A percentile compares a stretch with the other conserved stretches of the same genome.
phyloP scores from a whole-genome alignment of 805 yeast genomes.

The Candida maris region DNA sequence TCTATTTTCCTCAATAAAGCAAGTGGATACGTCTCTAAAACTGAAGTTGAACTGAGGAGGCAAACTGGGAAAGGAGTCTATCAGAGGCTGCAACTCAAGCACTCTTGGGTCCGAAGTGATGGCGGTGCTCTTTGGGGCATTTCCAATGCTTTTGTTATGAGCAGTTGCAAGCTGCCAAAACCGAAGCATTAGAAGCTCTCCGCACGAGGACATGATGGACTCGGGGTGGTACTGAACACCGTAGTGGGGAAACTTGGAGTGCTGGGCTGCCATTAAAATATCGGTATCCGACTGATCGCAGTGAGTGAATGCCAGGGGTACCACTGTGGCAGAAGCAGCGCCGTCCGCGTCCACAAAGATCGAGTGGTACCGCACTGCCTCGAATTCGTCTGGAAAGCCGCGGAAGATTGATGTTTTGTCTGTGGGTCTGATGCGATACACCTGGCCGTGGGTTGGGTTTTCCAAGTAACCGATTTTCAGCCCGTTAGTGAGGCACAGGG shows the following conservation, averaged over 20 bases:
- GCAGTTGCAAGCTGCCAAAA: constrained; percentile 51
- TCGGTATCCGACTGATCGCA: constrained; percentile 32
- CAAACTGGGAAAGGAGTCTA: constrained; percentile 9
- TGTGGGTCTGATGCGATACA: constrained; percentile 43
- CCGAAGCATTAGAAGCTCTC: constrained; percentile 54
- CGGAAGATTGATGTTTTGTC: constrained; percentile 36
- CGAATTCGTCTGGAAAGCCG: constrained; percentile 42
- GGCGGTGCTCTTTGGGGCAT: constrained; percentile 1
- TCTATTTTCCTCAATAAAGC: constrained; percentile 2
- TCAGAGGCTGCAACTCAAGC: constrained; percentile 22
- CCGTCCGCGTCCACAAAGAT: constrained; percentile 44
- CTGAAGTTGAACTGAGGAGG: constrained; percentile 12
- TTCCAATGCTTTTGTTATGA: constrained; percentile 15
- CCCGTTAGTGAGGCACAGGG: constrained; percentile 62
- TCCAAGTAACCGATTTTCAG: constrained; percentile 48
- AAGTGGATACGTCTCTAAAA: constrained; percentile 10
- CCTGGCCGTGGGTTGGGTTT: constrained; percentile 81
- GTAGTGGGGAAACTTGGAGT: constrained; percentile 59
- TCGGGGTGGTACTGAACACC: constrained; percentile 99
- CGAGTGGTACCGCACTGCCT: constrained; percentile 88
- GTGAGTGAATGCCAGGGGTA: constrained; percentile 61
- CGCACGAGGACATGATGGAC: constrained; percentile 76
- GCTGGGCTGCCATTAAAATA: constrained; percentile 79
- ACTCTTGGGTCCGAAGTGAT: constrained; percentile 21
- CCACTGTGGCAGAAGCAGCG: constrained; percentile 29